Evolutionary conservation across 768 basidiomycete genomes (phyloP).

Genomic region (Naematelia encephala): DNA sequence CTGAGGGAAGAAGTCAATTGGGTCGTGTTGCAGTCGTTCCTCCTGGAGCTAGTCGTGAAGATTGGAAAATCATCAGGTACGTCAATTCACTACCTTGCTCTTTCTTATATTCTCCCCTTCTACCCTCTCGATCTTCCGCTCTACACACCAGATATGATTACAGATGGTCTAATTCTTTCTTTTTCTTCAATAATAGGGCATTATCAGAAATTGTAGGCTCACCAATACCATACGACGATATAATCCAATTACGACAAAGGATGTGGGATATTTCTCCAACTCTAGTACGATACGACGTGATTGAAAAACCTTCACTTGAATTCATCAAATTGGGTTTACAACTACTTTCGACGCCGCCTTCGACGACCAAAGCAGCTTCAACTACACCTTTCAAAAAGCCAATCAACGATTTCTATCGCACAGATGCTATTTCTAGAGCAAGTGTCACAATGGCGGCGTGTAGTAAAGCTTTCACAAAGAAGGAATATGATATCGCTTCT

Average conservation of each 20-base stretch:
- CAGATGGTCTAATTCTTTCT: too few species aligned
- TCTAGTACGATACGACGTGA: constrained; percentile 75
- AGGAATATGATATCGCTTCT: constrained; percentile 37
- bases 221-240: constrained; percentile 84
- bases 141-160: too few species aligned
- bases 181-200: too few species aligned
- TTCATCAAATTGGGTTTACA: constrained; percentile 70
- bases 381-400: constrained; percentile 66
- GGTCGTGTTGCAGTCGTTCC: constrained; percentile 87
- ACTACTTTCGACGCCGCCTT: constrained; percentile 54
- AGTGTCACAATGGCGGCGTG: constrained; percentile 94
- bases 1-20: constrained; percentile 87
- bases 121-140: constrained; percentile 35
- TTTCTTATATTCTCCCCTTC: not conserved
- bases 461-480: constrained; percentile 75
- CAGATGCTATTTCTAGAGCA: constrained; percentile 91
- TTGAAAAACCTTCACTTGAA: constrained; percentile 72
- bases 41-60: constrained; percentile 92
- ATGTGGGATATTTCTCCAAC: constrained; percentile 96
- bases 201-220: constrained; percentile 79
- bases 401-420: constrained; percentile 90
- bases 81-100: not conserved
- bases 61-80: constrained; percentile 93
- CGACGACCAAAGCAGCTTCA: constrained; percentile 57
- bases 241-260: constrained; percentile 76